These are phyloP conservation scores for Pulveroboletus sp. DNA, from an alignment of 768 basidiomycete genomes.

Conservation along the genomic window DNA sequence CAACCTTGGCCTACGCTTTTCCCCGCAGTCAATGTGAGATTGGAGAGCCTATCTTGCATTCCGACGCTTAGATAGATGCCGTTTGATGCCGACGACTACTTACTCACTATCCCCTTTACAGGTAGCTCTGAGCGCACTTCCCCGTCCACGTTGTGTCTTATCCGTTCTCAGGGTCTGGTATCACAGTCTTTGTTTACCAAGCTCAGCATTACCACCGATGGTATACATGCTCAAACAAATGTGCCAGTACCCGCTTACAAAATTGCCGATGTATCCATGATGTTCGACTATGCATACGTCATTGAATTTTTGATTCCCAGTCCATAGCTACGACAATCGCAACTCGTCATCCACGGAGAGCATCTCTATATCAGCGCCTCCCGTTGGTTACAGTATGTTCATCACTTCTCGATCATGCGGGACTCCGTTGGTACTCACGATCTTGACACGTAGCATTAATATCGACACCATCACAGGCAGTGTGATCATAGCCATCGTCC, in stretches of 20 bases:
- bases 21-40: slow-evolving; percentile 19
- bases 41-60: background rate
- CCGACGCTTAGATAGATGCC: slow-evolving; percentile 13
- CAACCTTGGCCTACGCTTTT: background rate
- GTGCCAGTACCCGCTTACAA: slow-evolving; percentile 17
- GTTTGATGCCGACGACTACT: slow-evolving; percentile 15
- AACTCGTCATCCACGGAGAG: background rate
- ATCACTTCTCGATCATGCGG: background rate
- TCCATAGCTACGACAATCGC: background rate
- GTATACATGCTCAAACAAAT: slow-evolving; percentile 7
- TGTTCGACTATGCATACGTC: slow-evolving; percentile 25
- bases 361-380: background rate
- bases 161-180: slow-evolving; percentile 16
- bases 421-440: background rate
- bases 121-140: slow-evolving; percentile 9
- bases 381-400: slow-evolving; percentile 12
- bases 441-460: slow-evolving; percentile 1
- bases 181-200: slow-evolving; percentile 23
- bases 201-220: slow-evolving; percentile 21
- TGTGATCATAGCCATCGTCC: slow-evolving; percentile 8
- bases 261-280: slow-evolving; percentile 23
- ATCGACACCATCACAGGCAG: slow-evolving; percentile 11
- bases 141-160: background rate
- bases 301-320: slow-evolving; percentile 16
- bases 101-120: slow-evolving; percentile 22